Evolutionary conservation across 192 early-diverging fungal genomes (phyloP).

Genomic region (Gonapodya prolifera): DNA sequence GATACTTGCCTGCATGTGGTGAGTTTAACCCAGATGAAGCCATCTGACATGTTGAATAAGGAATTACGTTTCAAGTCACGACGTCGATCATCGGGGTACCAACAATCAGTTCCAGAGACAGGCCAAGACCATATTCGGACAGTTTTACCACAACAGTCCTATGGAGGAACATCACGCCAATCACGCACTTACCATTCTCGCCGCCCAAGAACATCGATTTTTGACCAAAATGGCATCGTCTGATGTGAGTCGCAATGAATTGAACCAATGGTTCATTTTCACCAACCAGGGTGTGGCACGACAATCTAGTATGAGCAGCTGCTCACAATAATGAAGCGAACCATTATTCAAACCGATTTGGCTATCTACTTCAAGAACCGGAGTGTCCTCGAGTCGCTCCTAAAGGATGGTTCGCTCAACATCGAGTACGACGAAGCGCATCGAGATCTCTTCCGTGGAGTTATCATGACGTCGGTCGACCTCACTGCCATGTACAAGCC

Average conservation of each 20-base stretch:
- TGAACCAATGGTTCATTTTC: background rate
- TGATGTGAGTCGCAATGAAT: background rate
- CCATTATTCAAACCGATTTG: slow-evolving; percentile 30
- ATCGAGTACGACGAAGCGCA: background rate
- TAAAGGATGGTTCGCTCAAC: slow-evolving; percentile 10
- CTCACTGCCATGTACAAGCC: slow-evolving; percentile 27
- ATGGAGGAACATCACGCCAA: slow-evolving; percentile 36
- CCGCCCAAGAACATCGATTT: background rate
- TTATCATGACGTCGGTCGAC: slow-evolving; percentile 30
- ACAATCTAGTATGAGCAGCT: slow-evolving; percentile 14
- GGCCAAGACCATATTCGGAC: slow-evolving; percentile 23
- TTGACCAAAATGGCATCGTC: background rate
- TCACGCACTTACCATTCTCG: slow-evolving; percentile 11
- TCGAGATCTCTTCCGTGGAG: slow-evolving; percentile 10
- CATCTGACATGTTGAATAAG: background rate
- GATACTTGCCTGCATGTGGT: slow-evolving; percentile 22
- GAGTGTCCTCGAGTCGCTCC: slow-evolving; percentile 14
- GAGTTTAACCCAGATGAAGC: background rate
- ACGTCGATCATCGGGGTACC: slow-evolving; percentile 35
- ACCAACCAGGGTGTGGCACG: background rate
- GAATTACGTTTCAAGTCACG: slow-evolving; percentile 17
- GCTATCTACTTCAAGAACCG: slow-evolving; percentile 25
- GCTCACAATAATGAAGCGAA: slow-evolving; percentile 21
- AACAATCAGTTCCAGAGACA: slow-evolving; percentile 30
- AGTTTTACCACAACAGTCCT: slow-evolving; percentile 23